Evolutionary conservation across 148 eudicot species (phyloP), one percentile per base, ranked within the genome.

Genomic region (Polygonum maritimum): DNA sequence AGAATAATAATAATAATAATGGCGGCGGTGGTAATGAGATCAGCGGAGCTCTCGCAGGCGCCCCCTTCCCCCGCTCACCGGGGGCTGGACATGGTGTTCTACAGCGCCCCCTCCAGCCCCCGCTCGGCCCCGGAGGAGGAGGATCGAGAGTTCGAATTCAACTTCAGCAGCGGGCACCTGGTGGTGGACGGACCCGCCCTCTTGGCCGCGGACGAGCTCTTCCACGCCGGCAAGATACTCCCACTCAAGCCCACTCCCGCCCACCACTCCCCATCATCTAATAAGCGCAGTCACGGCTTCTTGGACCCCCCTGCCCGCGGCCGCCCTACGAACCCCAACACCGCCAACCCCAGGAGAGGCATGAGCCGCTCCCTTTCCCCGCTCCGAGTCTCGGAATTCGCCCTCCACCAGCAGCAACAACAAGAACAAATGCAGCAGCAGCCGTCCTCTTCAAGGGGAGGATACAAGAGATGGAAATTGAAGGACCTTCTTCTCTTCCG

Each of bases 401-500:
- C 86, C 52, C 76, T 75, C 7, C 82, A 76, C 0, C 74, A 75
- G 2, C 76, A 82, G 16, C 75, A 81, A 3, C 78, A 79, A 0
- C 45, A 31, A 12, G 40, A 69, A 26, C 4, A 10, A 8, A 26
- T 26, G 31, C 31, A 26, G 31, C 31, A 39, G 41, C 41, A 39
- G 41, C 41, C 84, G 0, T 49, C 79, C 0, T 70, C 83, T 16
- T 58, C 79, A 1, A 84, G 78, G 76, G 81, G 82, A 10, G n/a
- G n/a, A n/a, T 63, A 60, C 81, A 82, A 58, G 35, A 92, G 84
- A 58, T 92, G 97, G 86, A 89, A 82, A 18, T 67, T 92, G 74
- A 90, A 81, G 80, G 97, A 92, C 55, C 82, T 90, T 7, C 85
- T 89, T 77, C 47, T 92, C 76, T 92, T 92, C 71, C 84, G 97